phyloP scores from a whole-genome alignment of 345 rosid species.

The Streptanthus diversifolius region DNA sequence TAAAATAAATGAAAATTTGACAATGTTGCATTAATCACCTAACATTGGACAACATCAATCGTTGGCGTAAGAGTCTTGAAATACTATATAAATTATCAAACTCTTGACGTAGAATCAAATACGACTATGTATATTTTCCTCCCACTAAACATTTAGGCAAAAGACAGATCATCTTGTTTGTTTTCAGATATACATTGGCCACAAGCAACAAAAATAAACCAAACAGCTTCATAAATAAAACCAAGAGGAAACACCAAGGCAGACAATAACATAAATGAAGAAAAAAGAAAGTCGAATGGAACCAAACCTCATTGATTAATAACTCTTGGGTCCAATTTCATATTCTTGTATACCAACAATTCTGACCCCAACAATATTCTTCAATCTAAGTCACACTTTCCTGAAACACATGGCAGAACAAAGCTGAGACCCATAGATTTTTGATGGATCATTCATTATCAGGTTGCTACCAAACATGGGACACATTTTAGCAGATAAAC shows the following conservation, averaged over 20 bases:
- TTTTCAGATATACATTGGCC: constrained; percentile 19
- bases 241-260: constrained; percentile 22
- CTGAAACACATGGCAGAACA: background rate
- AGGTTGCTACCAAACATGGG: background rate
- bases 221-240: constrained; percentile 4
- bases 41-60: background rate
- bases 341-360: constrained; percentile 6
- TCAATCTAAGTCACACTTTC: constrained; percentile 13
- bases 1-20: background rate
- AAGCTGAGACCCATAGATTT: background rate
- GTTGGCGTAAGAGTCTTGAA: background rate
- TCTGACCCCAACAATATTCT: constrained; percentile 2
- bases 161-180: constrained; percentile 24
- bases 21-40: background rate
- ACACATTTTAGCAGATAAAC: background rate
- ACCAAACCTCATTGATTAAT: constrained; percentile 10
- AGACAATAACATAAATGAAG: constrained; percentile 25
- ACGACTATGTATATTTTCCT: background rate
- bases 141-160: background rate
- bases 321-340: constrained; percentile 11
- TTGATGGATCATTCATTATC: background rate
- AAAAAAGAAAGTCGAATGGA: background rate
- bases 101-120: background rate
- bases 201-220: constrained; percentile 9
- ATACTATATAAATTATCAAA: background rate